Evolutionary conservation across 306 rosid species (phyloP).

Genomic region (Prunus dulcis): DNA sequence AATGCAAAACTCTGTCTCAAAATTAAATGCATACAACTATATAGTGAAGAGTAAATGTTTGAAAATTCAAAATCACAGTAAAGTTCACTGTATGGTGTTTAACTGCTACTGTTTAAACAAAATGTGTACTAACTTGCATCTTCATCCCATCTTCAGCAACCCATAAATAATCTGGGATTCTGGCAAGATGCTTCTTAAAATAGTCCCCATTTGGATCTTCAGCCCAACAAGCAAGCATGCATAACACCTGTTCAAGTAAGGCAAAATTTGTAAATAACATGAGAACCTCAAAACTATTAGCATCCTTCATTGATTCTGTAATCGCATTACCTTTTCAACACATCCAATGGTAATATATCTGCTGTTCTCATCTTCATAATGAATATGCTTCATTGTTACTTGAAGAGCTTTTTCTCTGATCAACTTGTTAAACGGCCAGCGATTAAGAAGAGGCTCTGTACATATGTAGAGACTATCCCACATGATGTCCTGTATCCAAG

Average conservation of each 20-base stretch:
- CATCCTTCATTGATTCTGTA: background rate
- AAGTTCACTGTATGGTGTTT: background rate
- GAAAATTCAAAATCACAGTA: background rate
- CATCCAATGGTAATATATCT: conserved; percentile 61
- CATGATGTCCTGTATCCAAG: conserved; percentile 51
- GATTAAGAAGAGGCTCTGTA: conserved; percentile 58
- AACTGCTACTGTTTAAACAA: no score
- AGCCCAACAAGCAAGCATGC: conserved; percentile 80
- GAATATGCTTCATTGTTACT: conserved; percentile 69
- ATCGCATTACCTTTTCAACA: conserved; percentile 48
- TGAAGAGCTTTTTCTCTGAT: conserved; percentile 54
- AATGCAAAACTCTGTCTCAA: no score
- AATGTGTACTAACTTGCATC: conserved; percentile 46
- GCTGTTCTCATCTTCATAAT: conserved; percentile 65
- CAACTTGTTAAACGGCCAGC: conserved; percentile 60
- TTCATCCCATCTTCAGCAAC: conserved; percentile 76
- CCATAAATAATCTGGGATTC: conserved; percentile 70
- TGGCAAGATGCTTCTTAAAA: conserved; percentile 66
- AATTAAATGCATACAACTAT: no score
- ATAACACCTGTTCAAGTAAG: conserved; percentile 33
- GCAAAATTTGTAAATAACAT: no score
- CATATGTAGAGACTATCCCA: conserved; percentile 66
- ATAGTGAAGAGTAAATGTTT: background rate
- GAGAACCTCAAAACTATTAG: background rate
- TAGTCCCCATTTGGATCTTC: conserved; percentile 77